phyloP scores from a whole-genome alignment of 2,329 filamentous ascomycete genomes.

The Annulohypoxylon truncatum region DNA sequence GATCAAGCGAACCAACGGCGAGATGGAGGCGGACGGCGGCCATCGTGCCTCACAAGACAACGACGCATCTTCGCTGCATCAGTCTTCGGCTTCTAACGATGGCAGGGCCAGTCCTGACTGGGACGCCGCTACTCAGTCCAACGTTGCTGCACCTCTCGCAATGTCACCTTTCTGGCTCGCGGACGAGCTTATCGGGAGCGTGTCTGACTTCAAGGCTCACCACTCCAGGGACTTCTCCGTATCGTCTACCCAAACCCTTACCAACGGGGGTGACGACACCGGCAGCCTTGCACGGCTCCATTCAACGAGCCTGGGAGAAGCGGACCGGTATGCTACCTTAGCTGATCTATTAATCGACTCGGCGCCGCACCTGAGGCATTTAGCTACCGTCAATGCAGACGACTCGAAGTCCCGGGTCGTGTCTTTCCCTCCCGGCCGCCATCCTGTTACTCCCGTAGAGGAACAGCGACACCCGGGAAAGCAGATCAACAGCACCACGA shows the following conservation, averaged over 20 bases:
- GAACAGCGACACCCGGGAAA: constrained; percentile 44
- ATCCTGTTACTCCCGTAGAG: constrained; percentile 35
- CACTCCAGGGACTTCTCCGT: constrained; percentile 31
- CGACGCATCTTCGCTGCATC: constrained; percentile 26
- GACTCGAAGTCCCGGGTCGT: constrained; percentile 11
- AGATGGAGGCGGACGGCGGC: constrained; percentile 35
- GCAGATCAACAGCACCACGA: constrained; percentile 12
- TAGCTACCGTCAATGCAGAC: constrained; percentile 34
- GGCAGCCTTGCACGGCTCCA: constrained; percentile 17
- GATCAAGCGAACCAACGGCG: constrained; percentile 14
- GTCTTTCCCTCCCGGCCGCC: constrained; percentile 8
- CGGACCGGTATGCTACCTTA: constrained; percentile 24
- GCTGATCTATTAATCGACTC: constrained; percentile 40
- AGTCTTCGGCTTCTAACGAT: constrained; percentile 24
- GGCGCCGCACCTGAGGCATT: constrained; percentile 35
- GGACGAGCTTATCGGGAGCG: constrained; percentile 25
- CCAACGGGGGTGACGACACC: constrained; percentile 14
- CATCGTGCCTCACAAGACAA: constrained; percentile 32
- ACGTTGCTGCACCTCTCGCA: constrained; percentile 7
- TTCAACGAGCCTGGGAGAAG: constrained; percentile 16
- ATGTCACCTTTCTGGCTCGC: constrained; percentile 27
- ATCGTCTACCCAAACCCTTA: constrained; percentile 31
- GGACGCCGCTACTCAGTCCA: constrained; percentile 26
- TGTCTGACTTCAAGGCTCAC: constrained; percentile 15
- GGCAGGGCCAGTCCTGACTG: constrained; percentile 24